These are phyloP conservation scores for Boeremia lycopersici DNA, from an alignment of 2,329 filamentous ascomycete species.

Conservation along the genomic window DNA sequence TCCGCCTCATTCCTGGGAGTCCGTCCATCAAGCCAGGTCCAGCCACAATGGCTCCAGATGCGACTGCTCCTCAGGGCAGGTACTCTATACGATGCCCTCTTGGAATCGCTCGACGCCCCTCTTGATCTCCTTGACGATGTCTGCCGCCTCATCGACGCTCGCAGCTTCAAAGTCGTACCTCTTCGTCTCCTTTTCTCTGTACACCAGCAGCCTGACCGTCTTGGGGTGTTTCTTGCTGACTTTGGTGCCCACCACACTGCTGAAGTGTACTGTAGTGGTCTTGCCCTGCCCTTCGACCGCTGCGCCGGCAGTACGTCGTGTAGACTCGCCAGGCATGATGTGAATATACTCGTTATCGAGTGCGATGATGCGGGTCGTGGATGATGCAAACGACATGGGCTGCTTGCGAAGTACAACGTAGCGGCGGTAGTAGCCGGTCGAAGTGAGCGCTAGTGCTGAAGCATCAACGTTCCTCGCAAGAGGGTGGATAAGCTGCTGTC, in stretches of 20 bases:
- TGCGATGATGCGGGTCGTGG: constrained; percentile 75
- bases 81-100: constrained; percentile 49
- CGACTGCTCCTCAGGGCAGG: constrained; percentile 1
- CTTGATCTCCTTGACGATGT: constrained; percentile 79
- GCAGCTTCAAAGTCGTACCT: constrained; percentile 85
- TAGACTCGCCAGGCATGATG: constrained; percentile 68
- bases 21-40: background rate
- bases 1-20: background rate
- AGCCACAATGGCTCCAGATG: background rate
- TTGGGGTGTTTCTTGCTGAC: constrained; percentile 79
- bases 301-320: constrained; percentile 56
- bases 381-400: constrained; percentile 77
- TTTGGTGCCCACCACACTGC: constrained; percentile 81
- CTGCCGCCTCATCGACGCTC: constrained; percentile 72
- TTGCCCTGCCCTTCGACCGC: constrained; percentile 59
- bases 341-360: constrained; percentile 88
- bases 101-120: constrained; percentile 73
- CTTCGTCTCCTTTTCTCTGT: constrained; percentile 76
- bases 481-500: constrained; percentile 61
- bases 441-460: constrained; percentile 44
- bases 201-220: constrained; percentile 80
- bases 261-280: constrained; percentile 82
- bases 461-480: constrained; percentile 65
- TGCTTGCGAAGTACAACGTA: constrained; percentile 84
- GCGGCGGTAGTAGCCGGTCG: constrained; percentile 64